These are phyloP conservation scores for Annona cherimola DNA, from an alignment of 164 flowering plant species.

Conservation along the genomic window DNA sequence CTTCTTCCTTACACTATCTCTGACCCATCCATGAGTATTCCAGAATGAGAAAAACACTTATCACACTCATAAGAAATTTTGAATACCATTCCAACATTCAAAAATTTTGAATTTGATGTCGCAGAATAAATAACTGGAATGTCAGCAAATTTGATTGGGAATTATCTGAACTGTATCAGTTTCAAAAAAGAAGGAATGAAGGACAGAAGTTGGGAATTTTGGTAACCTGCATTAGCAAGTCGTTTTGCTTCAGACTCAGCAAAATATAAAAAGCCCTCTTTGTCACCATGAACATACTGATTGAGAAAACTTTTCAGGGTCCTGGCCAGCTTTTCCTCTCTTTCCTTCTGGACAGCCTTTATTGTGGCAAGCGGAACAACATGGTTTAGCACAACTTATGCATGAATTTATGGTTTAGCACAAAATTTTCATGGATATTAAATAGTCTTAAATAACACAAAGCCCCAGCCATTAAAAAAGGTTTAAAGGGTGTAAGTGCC, in stretches of 20 bases:
- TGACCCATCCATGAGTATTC: neutral
- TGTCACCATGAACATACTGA: conserved; percentile 71
- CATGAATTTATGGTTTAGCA: neutral
- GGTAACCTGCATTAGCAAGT: conserved; percentile 63
- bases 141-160: neutral
- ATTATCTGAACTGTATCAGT: neutral
- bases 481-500: conserved; percentile 39
- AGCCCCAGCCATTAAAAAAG: neutral
- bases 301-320: conserved; percentile 52
- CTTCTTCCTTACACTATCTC: neutral
- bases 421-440: neutral
- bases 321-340: conserved; percentile 84
- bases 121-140: neutral
- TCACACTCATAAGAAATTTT: neutral
- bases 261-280: conserved; percentile 49
- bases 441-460: neutral
- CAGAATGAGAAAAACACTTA: neutral
- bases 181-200: neutral
- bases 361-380: conserved; percentile 10
- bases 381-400: neutral
- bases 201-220: conserved; percentile 4
- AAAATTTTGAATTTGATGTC: neutral
- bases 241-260: conserved; percentile 76
- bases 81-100: neutral
- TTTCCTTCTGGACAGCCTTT: conserved; percentile 81